Evolutionary conservation across 257 asterid species (phyloP), one percentile per base, ranked within the genome.

Genomic region (Lycium ferocissimum): DNA sequence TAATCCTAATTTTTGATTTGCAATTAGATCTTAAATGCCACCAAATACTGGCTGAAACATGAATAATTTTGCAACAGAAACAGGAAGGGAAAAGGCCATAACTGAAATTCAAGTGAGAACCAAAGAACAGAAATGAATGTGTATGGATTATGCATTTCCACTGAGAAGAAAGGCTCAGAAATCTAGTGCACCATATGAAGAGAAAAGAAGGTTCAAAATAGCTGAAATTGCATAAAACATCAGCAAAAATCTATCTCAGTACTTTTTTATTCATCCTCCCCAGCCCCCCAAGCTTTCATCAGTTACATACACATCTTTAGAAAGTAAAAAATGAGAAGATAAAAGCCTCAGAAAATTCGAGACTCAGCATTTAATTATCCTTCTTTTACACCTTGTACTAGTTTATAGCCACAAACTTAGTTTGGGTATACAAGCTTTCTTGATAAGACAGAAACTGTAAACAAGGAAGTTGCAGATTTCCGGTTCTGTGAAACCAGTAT

Each of bases 1-100:
- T 40, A 2, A 14, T 70, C 79, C 54, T 17, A 70, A 70, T 40
- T 54, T 35, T 40, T 70, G 56, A 70, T 40, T 70, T 70, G 17
- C 12, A 17, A 35, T 7, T 70, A 17, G 15, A 40, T 9, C 79
- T 40, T 18, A 40, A 18, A 51, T 15, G 56, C 33, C 40, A 70
- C 33, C 2, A 70, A 70, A 70, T 70, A 67, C 33, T 70, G 8
- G 56, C 14, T 70, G 79, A 40, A 70, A 37, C 78, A 70, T 38
- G 43, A 70, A 70, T 65, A 38, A 9, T 70, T 70, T 70, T 38
- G 54, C 79, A 70, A 26, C 56, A 40, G 54, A 70, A 15, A 70
- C 35, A 40, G 79, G 79, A 20, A 38, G 79, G 26, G 9, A 20
- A 20, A 61, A 62, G 9, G 14, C 12, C 35, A 13, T 20, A 61